Conservation (phyloP, 495 filamentous ascomycete species). For the Neurospora africana region DNA sequence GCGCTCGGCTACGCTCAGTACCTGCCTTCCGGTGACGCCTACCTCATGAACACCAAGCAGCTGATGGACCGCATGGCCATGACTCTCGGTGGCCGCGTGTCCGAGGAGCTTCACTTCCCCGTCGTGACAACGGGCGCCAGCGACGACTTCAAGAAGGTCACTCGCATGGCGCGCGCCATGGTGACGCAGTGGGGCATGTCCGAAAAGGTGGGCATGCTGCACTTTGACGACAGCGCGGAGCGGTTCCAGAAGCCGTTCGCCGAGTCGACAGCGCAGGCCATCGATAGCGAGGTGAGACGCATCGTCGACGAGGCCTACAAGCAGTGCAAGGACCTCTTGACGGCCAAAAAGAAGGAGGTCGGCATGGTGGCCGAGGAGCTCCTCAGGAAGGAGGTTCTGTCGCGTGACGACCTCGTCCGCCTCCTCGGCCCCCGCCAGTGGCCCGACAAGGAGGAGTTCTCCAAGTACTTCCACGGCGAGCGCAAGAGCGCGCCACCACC, state of each 20-base stretch:
- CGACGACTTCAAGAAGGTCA: slow-evolving; percentile 99
- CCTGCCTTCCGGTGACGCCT: slow-evolving; percentile 79
- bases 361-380: slow-evolving; percentile 89
- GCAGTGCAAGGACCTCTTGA: slow-evolving; percentile 74
- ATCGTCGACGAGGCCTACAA: slow-evolving; percentile 88
- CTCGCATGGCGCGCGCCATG: slow-evolving; percentile 88
- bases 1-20: slow-evolving; percentile 95
- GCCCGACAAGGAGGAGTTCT: slow-evolving; percentile 75
- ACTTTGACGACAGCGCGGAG: slow-evolving; percentile 72
- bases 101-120: slow-evolving; percentile 91
- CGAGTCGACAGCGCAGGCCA: slow-evolving; percentile 81
- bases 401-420: slow-evolving; percentile 81
- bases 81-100: slow-evolving; percentile 90
- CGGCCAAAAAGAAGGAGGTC: slow-evolving; percentile 76
- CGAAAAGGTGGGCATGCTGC: slow-evolving; percentile 77
- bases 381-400: slow-evolving; percentile 79
- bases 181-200: slow-evolving; percentile 98
- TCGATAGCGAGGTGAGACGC: slow-evolving; percentile 79
- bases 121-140: slow-evolving; percentile 89
- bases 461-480: slow-evolving; percentile 73
- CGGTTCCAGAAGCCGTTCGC: slow-evolving; percentile 90
- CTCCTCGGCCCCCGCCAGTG: slow-evolving; percentile 75
- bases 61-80: slow-evolving; percentile 99
- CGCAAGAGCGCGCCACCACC: slow-evolving; percentile 41
- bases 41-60: slow-evolving; percentile 90